Conservation (phyloP, 164 flowering plant genomes). For the Nymphaea thermarum region DNA sequence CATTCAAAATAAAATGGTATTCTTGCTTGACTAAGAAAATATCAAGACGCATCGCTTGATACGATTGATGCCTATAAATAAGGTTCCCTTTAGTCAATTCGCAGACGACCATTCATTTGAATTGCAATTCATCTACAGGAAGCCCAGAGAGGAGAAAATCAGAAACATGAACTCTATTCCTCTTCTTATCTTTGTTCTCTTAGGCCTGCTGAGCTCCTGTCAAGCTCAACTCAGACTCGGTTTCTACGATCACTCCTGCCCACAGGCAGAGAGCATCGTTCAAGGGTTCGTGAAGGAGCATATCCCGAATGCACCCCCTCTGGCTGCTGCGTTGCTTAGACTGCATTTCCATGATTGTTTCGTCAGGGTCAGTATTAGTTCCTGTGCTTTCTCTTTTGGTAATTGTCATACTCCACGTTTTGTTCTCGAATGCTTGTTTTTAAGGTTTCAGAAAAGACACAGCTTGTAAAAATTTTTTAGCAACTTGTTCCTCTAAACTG, state of each 20-base stretch:
- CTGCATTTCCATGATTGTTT: conserved; percentile 89
- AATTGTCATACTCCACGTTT: no score
- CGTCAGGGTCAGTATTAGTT: conserved; percentile 41
- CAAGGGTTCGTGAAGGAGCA: conserved; percentile 36
- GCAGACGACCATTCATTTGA: background rate
- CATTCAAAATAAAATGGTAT: no score
- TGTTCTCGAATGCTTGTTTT: background rate
- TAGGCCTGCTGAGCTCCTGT: conserved; percentile 18
- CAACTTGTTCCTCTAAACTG: background rate
- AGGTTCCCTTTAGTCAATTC: background rate
- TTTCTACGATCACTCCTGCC: conserved; percentile 52
- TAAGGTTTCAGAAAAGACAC: background rate
- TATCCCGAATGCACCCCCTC: conserved; percentile 48
- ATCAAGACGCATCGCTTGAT: no score
- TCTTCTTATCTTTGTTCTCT: conserved; percentile 9
- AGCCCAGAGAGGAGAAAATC: background rate
- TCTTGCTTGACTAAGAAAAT: no score
- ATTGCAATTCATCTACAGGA: background rate
- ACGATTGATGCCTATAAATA: background rate
- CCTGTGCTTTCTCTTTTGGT: background rate
- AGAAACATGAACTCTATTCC: conserved; percentile 5
- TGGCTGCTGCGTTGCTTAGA: conserved; percentile 52
- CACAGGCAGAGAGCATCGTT: conserved; percentile 64
- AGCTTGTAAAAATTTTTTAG: background rate
- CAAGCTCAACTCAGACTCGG: conserved; percentile 37